A percentile compares a stretch with the other conserved stretches of the same genome.
Evolutionary conservation across 1,284 basidiomycete species (phyloP).

Genomic region (Grifola frondosa): DNA sequence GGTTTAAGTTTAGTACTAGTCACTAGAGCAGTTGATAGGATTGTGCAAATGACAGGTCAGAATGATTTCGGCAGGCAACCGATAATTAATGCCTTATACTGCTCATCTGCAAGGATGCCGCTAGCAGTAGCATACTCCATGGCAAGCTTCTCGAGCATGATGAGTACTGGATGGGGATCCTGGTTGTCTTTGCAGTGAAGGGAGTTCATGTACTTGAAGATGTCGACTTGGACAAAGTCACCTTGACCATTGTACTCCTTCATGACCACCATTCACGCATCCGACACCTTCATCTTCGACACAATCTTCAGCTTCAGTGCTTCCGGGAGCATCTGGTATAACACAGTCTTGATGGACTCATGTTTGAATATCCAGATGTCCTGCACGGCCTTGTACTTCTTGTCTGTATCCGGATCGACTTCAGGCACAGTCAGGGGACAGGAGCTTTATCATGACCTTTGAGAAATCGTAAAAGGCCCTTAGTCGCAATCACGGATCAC

Average conservation of each 20-base stretch:
- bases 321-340: slow-evolving; percentile 9
- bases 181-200: slow-evolving; percentile 9
- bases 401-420: slow-evolving; percentile 11
- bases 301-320: slow-evolving; percentile 12
- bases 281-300: not conserved
- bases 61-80: slow-evolving; percentile 7
- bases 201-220: slow-evolving; percentile 7
- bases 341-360: slow-evolving; percentile 8
- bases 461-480: slow-evolving; percentile 13
- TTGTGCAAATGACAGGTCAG: slow-evolving; percentile 5
- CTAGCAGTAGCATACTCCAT: slow-evolving; percentile 10
- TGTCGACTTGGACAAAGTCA: slow-evolving; percentile 12
- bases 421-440: slow-evolving; percentile 5
- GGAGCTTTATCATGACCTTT: slow-evolving; percentile 5
- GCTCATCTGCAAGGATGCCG: slow-evolving; percentile 8
- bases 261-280: slow-evolving; percentile 2
- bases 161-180: slow-evolving; percentile 8
- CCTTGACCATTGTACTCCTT: slow-evolving; percentile 13
- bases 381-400: slow-evolving; percentile 9
- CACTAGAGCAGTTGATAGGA: slow-evolving; percentile 3
- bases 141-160: slow-evolving; percentile 5
- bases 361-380: slow-evolving; percentile 14
- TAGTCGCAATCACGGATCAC: slow-evolving; percentile 5
- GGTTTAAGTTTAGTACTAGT: slow-evolving; percentile 2
- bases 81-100: slow-evolving; percentile 12